Evolutionary conservation across 140 eudicot species (phyloP).

Genomic region (Ambrosia hybrid): DNA sequence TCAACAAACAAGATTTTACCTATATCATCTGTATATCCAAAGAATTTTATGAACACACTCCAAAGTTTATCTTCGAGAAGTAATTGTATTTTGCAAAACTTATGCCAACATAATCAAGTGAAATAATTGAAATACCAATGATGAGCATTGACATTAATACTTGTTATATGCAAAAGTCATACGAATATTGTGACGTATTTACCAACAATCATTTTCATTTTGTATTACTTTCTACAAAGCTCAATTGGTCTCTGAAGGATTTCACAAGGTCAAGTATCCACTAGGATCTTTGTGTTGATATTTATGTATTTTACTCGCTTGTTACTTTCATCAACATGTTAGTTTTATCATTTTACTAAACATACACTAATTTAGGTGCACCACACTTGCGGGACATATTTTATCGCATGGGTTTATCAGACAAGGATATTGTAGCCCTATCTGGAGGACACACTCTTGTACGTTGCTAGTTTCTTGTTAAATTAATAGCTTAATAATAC

Average conservation of each 20-base stretch:
- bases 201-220: not conserved
- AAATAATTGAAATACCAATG: not conserved
- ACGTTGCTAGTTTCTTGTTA: conserved; percentile 31
- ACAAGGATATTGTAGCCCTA: conserved; percentile 93
- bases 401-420: conserved; percentile 91
- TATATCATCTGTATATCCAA: not conserved
- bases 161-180: conserved; percentile 1
- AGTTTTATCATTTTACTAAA: conserved; percentile 8
- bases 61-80: conserved; percentile 1
- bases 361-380: conserved; percentile 48
- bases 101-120: conserved; percentile 8
- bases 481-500: conserved; percentile 3
- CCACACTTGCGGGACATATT: conserved; percentile 86
- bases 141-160: not conserved
- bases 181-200: not conserved
- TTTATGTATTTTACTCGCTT: not conserved
- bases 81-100: not conserved
- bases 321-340: not conserved
- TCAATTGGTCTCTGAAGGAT: not conserved
- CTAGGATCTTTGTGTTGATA: too few species aligned
- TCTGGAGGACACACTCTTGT: conserved; percentile 98
- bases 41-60: not conserved
- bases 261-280: not conserved
- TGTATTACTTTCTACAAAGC: conserved; percentile 5
- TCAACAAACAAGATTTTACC: conserved; percentile 7